Conservation (phyloP, 1,139 yeast species). For the Taiozyma onychis region DNA sequence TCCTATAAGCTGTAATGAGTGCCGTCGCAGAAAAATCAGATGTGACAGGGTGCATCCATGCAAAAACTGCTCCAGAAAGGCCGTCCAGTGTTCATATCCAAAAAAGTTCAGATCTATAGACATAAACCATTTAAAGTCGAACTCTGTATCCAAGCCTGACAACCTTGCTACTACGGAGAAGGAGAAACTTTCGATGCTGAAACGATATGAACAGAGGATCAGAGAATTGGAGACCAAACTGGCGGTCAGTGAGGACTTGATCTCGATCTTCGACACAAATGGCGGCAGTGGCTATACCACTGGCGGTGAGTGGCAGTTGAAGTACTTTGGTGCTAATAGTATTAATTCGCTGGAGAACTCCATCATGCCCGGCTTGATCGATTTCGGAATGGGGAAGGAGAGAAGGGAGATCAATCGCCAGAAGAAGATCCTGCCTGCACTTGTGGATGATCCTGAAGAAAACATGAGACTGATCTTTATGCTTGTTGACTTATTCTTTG, state of each 20-base stretch:
- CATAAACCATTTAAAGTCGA: slow-evolving; percentile 8
- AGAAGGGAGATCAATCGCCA: slow-evolving; percentile 1
- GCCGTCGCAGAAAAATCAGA: slow-evolving; percentile 21
- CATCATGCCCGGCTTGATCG: slow-evolving; percentile 1
- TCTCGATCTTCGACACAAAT: slow-evolving; percentile 19
- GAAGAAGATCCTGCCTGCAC: slow-evolving; percentile 10
- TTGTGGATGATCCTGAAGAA: slow-evolving; percentile 4
- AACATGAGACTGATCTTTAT: slow-evolving; percentile 5
- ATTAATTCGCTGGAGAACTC: slow-evolving; percentile 10
- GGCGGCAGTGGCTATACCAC: slow-evolving; percentile 1
- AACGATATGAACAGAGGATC: slow-evolving; percentile 6
- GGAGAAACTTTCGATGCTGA: background rate
- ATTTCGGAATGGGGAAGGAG: background rate
- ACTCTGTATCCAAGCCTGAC: background rate
- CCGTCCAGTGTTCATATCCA: slow-evolving; percentile 16
- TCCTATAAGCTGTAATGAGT: slow-evolving; percentile 20
- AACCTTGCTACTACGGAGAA: background rate
- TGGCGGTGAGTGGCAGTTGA: background rate
- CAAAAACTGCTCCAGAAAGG: slow-evolving; percentile 10
- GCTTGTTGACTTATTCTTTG: slow-evolving; percentile 11
- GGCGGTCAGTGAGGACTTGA: slow-evolving; percentile 13
- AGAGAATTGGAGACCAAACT: slow-evolving; percentile 15
- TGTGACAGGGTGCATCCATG: slow-evolving; percentile 16
- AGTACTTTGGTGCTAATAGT: slow-evolving; percentile 12
- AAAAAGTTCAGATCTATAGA: slow-evolving; percentile 20